These are phyloP conservation scores for Aspergillus ellipticus DNA, from an alignment of 495 filamentous ascomycete genomes.

Conservation along the genomic window DNA sequence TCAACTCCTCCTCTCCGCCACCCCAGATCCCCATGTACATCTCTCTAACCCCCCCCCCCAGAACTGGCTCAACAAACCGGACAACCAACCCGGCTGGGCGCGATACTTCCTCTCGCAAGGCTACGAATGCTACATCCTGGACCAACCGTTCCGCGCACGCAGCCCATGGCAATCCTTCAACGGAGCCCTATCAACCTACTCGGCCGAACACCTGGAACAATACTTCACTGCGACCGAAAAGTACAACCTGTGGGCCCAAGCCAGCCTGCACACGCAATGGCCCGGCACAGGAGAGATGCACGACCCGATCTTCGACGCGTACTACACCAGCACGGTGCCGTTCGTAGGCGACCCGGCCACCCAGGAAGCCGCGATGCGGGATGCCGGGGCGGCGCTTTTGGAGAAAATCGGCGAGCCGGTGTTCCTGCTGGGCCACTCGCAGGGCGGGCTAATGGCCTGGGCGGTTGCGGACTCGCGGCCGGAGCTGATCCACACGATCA, in stretches of 20 bases:
- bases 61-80: slow-evolving; percentile 47
- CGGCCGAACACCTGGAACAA: slow-evolving; percentile 30
- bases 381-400: slow-evolving; percentile 45
- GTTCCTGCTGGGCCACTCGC: slow-evolving; percentile 51
- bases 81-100: slow-evolving; percentile 45
- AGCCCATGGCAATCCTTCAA: slow-evolving; percentile 31
- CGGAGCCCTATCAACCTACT: slow-evolving; percentile 26
- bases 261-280: slow-evolving; percentile 48
- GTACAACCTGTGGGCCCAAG: slow-evolving; percentile 41
- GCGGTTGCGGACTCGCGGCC: slow-evolving; percentile 44
- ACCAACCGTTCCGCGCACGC: slow-evolving; percentile 43
- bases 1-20: no score
- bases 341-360: slow-evolving; percentile 26
- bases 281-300: slow-evolving; percentile 39
- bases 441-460: slow-evolving; percentile 50
- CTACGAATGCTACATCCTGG: slow-evolving; percentile 44
- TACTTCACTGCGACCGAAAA: slow-evolving; percentile 37
- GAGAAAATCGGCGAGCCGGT: slow-evolving; percentile 41
- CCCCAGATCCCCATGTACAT: neutral
- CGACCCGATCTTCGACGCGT: slow-evolving; percentile 42
- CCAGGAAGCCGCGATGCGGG: slow-evolving; percentile 41
- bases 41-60: slow-evolving; percentile 7
- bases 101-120: slow-evolving; percentile 43
- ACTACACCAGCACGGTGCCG: slow-evolving; percentile 44
- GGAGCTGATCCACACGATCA: slow-evolving; percentile 41